These are phyloP conservation scores for Paralagenidium karlingii DNA, from an alignment of 352 stramenopile species.

Conservation along the genomic window DNA sequence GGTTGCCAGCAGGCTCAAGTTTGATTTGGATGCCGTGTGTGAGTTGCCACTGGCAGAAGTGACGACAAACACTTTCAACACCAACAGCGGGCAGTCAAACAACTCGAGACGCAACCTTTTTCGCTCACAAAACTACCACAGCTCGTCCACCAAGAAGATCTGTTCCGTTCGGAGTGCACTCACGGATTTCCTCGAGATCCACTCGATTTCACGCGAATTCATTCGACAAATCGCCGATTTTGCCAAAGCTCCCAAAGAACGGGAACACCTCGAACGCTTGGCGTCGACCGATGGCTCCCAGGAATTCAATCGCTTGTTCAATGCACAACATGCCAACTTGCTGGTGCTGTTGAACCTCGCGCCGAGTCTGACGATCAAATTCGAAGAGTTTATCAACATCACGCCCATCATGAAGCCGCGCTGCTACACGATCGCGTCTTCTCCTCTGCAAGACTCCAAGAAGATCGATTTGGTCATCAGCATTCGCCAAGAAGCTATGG, in stretches of 20 bases:
- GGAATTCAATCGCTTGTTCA: slow-evolving; percentile 75
- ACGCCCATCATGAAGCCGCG: slow-evolving; percentile 79
- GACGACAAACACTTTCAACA: slow-evolving; percentile 7
- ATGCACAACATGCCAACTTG: slow-evolving; percentile 52
- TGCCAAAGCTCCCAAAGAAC: slow-evolving; percentile 20
- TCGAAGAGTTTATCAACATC: slow-evolving; percentile 78
- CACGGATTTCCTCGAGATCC: slow-evolving; percentile 85
- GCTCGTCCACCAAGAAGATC: slow-evolving; percentile 85
- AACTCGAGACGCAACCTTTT: no score
- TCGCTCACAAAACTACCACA: no score
- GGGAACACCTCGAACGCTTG: slow-evolving; percentile 27
- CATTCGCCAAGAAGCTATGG: no score
- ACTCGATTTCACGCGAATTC: slow-evolving; percentile 41
- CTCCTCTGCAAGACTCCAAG: slow-evolving; percentile 40
- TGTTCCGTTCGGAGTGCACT: slow-evolving; percentile 83
- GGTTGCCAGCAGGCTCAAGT: slow-evolving; percentile 52
- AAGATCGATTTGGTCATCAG: slow-evolving; percentile 83
- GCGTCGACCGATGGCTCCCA: slow-evolving; percentile 49
- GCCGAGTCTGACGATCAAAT: slow-evolving; percentile 24
- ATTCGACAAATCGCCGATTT: slow-evolving; percentile 39
- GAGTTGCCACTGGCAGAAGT: slow-evolving; percentile 24
- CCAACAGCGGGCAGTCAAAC: slow-evolving; percentile 68
- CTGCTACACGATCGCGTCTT: slow-evolving; percentile 92
- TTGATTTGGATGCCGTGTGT: slow-evolving; percentile 78
- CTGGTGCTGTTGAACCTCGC: slow-evolving; percentile 60